Percentiles rank a stretch among this genome's conserved stretches.
phyloP scores from a whole-genome alignment of 768 basidiomycete species.

The Cubamyces sp. region DNA sequence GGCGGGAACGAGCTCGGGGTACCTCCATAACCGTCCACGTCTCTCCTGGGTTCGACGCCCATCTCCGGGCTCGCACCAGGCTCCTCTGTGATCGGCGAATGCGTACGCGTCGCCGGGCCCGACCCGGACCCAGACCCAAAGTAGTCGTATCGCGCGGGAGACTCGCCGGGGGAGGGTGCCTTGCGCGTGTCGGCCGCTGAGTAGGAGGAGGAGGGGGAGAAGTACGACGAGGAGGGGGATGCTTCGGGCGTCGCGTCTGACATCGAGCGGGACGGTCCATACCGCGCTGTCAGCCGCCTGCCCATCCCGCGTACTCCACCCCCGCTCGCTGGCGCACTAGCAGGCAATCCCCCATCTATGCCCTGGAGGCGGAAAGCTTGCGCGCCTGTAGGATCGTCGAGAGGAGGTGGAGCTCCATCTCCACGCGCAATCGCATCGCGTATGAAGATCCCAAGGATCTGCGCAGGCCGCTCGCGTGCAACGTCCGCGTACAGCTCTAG shows the following conservation, averaged over 20 bases:
- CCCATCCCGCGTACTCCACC: slow-evolving; percentile 13
- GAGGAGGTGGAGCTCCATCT: slow-evolving; percentile 34
- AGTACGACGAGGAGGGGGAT: not conserved
- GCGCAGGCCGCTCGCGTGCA: slow-evolving; percentile 67
- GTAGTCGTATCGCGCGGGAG: slow-evolving; percentile 15
- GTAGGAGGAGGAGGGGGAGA: not conserved
- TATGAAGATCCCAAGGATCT: slow-evolving; percentile 81
- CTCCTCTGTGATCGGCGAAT: slow-evolving; percentile 30
- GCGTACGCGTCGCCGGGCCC: slow-evolving; percentile 11
- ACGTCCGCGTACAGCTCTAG: slow-evolving; percentile 85
- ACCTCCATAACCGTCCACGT: not conserved
- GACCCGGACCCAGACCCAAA: slow-evolving; percentile 14
- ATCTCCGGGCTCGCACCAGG: slow-evolving; percentile 24
- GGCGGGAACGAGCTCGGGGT: slow-evolving; percentile 10
- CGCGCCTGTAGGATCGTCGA: slow-evolving; percentile 69
- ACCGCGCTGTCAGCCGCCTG: slow-evolving; percentile 4
- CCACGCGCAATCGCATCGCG: slow-evolving; percentile 64
- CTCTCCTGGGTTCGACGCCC: not conserved
- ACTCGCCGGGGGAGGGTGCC: not conserved
- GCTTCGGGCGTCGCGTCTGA: slow-evolving; percentile 20
- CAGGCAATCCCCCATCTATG: not conserved
- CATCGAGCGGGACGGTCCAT: slow-evolving; percentile 17
- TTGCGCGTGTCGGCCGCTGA: not conserved
- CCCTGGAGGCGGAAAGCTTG: slow-evolving; percentile 15
- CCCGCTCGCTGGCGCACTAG: slow-evolving; percentile 1